phyloP scores from a whole-genome alignment of 2,329 filamentous ascomycete genomes.

The Colletotrichum spaethianum region DNA sequence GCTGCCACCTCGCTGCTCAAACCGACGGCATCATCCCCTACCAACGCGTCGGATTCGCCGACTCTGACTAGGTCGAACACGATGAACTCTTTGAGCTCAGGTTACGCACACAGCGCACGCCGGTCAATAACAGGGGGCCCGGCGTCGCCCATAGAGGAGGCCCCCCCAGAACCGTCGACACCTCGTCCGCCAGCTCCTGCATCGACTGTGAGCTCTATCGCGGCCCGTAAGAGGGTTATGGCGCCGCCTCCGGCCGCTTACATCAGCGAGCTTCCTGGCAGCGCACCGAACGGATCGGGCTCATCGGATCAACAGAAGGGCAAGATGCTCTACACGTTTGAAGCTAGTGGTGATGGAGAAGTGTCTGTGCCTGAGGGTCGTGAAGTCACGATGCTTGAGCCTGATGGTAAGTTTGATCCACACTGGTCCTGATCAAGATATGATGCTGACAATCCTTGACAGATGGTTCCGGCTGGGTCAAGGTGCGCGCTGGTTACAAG shows the following conservation, averaged over 20 bases:
- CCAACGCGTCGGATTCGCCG: conserved; percentile 72
- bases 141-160: conserved; percentile 67
- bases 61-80: conserved; percentile 85
- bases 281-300: conserved; percentile 59
- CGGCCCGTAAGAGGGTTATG: conserved; percentile 76
- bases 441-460: conserved; percentile 20
- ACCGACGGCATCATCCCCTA: conserved; percentile 54
- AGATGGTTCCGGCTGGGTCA: conserved; percentile 96
- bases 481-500: conserved; percentile 80
- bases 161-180: conserved; percentile 55
- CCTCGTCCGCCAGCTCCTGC: conserved; percentile 44
- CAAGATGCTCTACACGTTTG: conserved; percentile 92
- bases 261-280: conserved; percentile 75
- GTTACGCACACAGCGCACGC: conserved; percentile 84
- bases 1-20: conserved; percentile 75
- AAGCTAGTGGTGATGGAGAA: conserved; percentile 85
- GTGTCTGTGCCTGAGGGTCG: conserved; percentile 84
- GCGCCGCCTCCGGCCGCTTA: conserved; percentile 91
- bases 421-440: background rate
- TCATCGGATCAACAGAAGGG: conserved; percentile 74
- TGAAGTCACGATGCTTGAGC: conserved; percentile 83
- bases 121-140: conserved; percentile 78
- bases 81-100: conserved; percentile 90
- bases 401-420: conserved; percentile 78
- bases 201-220: conserved; percentile 45